phyloP scores from a whole-genome alignment of 2,329 filamentous ascomycete species.

The Colletotrichum acutatum region DNA sequence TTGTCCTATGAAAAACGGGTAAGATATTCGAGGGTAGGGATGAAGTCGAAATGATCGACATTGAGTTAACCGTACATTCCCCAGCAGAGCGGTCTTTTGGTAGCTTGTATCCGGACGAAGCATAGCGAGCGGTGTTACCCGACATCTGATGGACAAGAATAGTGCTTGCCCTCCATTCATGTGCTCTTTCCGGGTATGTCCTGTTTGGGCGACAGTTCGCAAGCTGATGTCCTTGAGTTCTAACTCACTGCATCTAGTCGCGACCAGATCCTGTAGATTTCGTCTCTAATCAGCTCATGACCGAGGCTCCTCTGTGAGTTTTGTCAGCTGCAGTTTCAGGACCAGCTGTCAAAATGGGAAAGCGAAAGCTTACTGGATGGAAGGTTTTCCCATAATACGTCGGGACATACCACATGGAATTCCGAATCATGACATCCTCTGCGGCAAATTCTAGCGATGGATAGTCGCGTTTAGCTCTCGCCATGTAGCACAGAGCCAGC shows the following conservation, averaged over 20 bases:
- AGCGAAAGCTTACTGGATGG: constrained; percentile 49
- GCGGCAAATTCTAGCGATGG: constrained; percentile 46
- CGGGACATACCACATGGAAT: constrained; percentile 59
- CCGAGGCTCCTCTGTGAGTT: constrained; percentile 28
- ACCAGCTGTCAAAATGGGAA: neutral
- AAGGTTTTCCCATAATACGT: constrained; percentile 59
- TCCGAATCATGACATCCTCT: constrained; percentile 41
- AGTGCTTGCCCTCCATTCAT: neutral
- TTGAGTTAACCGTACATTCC: neutral
- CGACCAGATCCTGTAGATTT: constrained; percentile 33
- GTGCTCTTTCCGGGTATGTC: neutral
- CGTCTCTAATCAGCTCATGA: constrained; percentile 36
- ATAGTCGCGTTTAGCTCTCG: constrained; percentile 49
- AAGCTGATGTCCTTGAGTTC: neutral
- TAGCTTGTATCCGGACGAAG: neutral
- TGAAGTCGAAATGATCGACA: neutral
- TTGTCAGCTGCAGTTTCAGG: constrained; percentile 20
- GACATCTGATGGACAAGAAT: neutral
- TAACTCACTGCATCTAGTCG: neutral
- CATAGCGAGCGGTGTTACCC: neutral
- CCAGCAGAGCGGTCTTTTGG: neutral
- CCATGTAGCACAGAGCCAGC: constrained; percentile 57
- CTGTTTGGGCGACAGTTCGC: neutral
- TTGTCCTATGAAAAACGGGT: neutral
- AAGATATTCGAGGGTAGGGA: neutral